Base-by-base conservation (phyloP, 2,329 filamentous ascomycete genomes). In the Colletotrichum plurivorum region DNA sequence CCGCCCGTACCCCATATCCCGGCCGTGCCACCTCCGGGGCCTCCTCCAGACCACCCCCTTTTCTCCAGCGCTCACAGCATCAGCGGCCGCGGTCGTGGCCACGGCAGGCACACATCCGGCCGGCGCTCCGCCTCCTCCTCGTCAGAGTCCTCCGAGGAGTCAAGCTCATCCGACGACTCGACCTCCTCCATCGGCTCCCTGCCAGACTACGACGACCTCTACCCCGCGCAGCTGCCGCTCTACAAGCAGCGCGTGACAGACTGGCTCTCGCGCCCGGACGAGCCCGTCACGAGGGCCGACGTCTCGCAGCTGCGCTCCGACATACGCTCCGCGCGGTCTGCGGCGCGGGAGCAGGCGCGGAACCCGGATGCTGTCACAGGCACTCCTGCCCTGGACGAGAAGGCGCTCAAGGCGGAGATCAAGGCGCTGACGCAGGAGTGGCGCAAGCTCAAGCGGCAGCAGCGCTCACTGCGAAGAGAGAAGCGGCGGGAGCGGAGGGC, bases 201-300 rank as follows among this genome's bases (percentile, higher is more conserved):
- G 1, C 86, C 87, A 0, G 82, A 85, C 61, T 85, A 85, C 73
- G 84, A 88, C 65, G 82, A 86, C 49, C 78, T 90, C 2, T 76
- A 75, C 13, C 83, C 84, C 60, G 73, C 78, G 18, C 87, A 89
- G 74, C 78, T 89, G 1, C 83, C 85, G 2, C 69, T 84, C 1
- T 82, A 84, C 15, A 81, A 81, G 53, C 74, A 79, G 13, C 81
- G 81, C 4, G 78, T 90, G 16, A 72, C 79, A 22, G 75, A 79
- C 8, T 90, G 87, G 86, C 80, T 87, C 2, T 76, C 81, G 9
- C 79, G 83, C 45, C 86, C 87, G 0, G 83, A 87, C 0, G 79
- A 85, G 58, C 80, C 82, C 6, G 82, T 87, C 70, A 87, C 84
- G 9, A 84, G 78, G 68, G 78, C 80, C 5, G 81, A 82, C 27